These are phyloP conservation scores for Aspergillus japonicus DNA, from an alignment of 2,329 filamentous ascomycete genomes.

Conservation along the genomic window DNA sequence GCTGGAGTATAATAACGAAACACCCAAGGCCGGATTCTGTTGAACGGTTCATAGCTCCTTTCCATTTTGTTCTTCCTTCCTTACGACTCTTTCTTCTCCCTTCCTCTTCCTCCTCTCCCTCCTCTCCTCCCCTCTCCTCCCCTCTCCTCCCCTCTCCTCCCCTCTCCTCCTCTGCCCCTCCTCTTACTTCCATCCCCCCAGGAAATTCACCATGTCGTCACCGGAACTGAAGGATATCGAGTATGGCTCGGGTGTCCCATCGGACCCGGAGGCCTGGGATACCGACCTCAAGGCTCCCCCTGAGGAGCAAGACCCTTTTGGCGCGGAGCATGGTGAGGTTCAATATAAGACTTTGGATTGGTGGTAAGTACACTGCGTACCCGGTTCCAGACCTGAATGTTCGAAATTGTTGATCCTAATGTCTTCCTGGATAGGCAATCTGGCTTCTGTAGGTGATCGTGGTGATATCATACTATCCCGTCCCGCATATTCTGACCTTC, in stretches of 20 bases:
- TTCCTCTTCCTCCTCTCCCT: neutral
- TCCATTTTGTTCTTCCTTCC: no score
- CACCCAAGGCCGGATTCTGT: neutral
- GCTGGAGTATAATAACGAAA: neutral
- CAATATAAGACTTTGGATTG: slow-evolving; percentile 52
- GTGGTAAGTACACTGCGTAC: slow-evolving; percentile 17
- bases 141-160: no score
- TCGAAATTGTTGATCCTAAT: neutral
- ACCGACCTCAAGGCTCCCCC: slow-evolving; percentile 13
- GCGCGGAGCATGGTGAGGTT: slow-evolving; percentile 38
- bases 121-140: neutral
- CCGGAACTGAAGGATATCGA: slow-evolving; percentile 16
- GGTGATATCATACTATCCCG: neutral
- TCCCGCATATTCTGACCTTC: neutral
- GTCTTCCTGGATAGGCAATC: slow-evolving; percentile 30
- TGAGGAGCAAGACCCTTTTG: slow-evolving; percentile 29
- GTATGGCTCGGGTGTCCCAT: slow-evolving; percentile 1
- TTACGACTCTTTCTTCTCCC: neutral
- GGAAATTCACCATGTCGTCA: neutral
- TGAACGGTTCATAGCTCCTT: neutral
- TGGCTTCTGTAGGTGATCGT: slow-evolving; percentile 33
- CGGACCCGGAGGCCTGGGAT: slow-evolving; percentile 8
- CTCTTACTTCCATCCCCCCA: neutral
- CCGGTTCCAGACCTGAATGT: no score
- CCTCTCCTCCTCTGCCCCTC: neutral